Evolutionary conservation across 148 eudicot genomes (phyloP).

Genomic region (Fagopyrum homotropicum): DNA sequence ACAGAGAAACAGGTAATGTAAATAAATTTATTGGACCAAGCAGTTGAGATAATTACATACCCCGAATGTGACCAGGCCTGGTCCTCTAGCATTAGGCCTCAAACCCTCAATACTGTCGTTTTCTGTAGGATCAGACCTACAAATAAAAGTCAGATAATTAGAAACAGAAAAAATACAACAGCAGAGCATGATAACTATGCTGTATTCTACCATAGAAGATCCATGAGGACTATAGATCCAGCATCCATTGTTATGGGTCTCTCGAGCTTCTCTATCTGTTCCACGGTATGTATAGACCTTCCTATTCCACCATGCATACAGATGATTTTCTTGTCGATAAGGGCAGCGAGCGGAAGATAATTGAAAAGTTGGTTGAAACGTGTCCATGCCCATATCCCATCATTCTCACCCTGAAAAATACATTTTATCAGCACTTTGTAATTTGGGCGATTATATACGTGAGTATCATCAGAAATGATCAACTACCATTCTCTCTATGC

Average conservation of each 20-base stretch:
- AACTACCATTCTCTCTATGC: constrained; percentile 68
- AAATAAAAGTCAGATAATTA: constrained; percentile 4
- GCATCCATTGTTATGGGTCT: constrained; percentile 77
- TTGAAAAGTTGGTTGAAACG: constrained; percentile 64
- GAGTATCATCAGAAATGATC: background rate
- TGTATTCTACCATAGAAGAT: constrained; percentile 41
- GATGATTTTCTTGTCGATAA: constrained; percentile 65
- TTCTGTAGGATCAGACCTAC: constrained; percentile 77
- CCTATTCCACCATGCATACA: constrained; percentile 86
- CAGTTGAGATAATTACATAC: constrained; percentile 19
- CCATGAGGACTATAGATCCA: constrained; percentile 77
- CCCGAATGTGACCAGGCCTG: constrained; percentile 77
- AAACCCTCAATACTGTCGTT: constrained; percentile 76
- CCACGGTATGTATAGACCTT: constrained; percentile 59
- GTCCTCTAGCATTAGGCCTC: constrained; percentile 75
- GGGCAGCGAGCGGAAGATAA: constrained; percentile 70
- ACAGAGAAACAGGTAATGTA: background rate
- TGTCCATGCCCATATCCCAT: constrained; percentile 77
- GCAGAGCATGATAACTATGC: background rate
- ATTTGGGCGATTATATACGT: background rate
- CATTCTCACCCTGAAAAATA: constrained; percentile 55
- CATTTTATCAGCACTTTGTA: background rate
- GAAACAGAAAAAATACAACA: background rate
- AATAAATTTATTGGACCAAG: background rate
- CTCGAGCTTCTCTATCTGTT: constrained; percentile 60